These are phyloP conservation scores for Naganishia albida DNA, from an alignment of 1,284 basidiomycete species.

Conservation along the genomic window DNA sequence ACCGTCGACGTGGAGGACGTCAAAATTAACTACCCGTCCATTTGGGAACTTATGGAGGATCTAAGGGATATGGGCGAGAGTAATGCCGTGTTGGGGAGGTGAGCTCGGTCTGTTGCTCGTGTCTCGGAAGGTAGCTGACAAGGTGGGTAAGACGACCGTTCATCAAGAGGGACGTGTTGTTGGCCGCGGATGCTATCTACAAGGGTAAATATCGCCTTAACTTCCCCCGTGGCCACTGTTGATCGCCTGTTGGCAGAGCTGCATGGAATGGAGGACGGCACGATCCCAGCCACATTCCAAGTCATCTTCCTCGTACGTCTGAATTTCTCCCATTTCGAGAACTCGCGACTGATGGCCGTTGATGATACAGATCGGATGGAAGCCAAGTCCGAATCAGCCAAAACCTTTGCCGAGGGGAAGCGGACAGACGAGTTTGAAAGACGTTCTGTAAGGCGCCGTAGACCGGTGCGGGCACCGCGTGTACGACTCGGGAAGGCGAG, in stretches of 20 bases:
- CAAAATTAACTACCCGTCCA: conserved; percentile 84
- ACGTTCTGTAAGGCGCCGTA: conserved; percentile 69
- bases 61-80: conserved; percentile 94
- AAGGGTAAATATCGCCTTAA: conserved; percentile 62
- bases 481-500: too few relatives aligned
- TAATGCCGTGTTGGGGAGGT: conserved; percentile 85
- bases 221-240: not conserved
- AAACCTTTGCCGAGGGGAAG: conserved; percentile 83
- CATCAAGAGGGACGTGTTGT: conserved; percentile 81
- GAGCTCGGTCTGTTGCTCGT: conserved; percentile 32
- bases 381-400: conserved; percentile 79
- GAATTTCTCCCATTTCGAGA: not conserved
- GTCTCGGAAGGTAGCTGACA: conserved; percentile 1
- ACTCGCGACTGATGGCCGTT: conserved; percentile 11
- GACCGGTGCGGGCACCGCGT: too few relatives aligned
- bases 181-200: conserved; percentile 91
- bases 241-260: conserved; percentile 61
- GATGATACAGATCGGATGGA: conserved; percentile 88
- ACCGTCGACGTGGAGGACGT: conserved; percentile 97
- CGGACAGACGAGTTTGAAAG: conserved; percentile 76
- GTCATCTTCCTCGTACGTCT: conserved; percentile 82
- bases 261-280: conserved; percentile 78
- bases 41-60: conserved; percentile 95
- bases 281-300: conserved; percentile 92
- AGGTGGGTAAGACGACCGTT: conserved; percentile 60